A percentile compares a stretch with the other conserved stretches of the same genome.
Conservation (phyloP, 768 basidiomycete genomes). For the Naganishia friedmannii region DNA sequence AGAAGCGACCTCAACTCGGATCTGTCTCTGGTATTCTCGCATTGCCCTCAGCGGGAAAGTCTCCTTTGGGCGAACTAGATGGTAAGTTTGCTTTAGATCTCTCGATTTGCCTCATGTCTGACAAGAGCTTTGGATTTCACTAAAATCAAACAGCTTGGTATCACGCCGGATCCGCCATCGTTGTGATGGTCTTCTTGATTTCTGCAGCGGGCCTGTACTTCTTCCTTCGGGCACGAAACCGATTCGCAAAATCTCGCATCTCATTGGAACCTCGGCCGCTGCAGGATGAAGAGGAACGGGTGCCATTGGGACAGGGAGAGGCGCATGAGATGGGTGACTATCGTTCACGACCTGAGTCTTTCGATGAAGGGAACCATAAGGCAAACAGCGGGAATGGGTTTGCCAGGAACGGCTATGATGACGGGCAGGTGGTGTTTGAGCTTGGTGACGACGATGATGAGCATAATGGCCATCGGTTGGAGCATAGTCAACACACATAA, state of each 20-base stretch:
- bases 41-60: neutral
- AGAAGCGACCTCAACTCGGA: slow-evolving; percentile 59
- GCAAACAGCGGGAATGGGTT: slow-evolving; percentile 28
- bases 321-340: slow-evolving; percentile 70
- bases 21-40: slow-evolving; percentile 6
- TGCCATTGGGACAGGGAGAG: slow-evolving; percentile 52
- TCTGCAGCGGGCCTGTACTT: slow-evolving; percentile 69
- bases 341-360: slow-evolving; percentile 53
- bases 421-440: slow-evolving; percentile 54
- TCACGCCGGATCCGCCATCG: slow-evolving; percentile 80
- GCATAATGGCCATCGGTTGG: slow-evolving; percentile 42
- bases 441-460: slow-evolving; percentile 59
- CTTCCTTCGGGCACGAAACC: slow-evolving; percentile 67
- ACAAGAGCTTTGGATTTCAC: neutral
- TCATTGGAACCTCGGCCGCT: slow-evolving; percentile 28
- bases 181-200: slow-evolving; percentile 74
- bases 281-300: slow-evolving; percentile 40
- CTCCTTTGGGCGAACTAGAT: neutral
- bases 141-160: slow-evolving; percentile 68
- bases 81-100: neutral
- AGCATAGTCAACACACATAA: slow-evolving; percentile 18
- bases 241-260: slow-evolving; percentile 39
- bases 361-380: neutral
- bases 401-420: slow-evolving; percentile 43
- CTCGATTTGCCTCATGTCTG: neutral